Conservation (phyloP, 768 basidiomycete genomes). For the Pleurotus citrinopileatus region DNA sequence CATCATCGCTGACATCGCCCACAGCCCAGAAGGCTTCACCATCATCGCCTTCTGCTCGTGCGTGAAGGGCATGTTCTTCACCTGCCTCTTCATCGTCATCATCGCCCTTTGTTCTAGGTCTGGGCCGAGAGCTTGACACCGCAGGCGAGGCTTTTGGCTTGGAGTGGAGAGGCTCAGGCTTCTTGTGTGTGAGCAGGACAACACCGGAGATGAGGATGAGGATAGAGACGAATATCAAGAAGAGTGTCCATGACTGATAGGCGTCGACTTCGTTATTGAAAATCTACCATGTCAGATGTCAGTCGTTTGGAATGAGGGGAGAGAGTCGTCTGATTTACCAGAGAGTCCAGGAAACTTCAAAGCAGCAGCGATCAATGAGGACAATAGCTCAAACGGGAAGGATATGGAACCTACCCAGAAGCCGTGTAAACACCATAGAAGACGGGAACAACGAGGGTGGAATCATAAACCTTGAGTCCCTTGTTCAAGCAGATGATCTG, state of each 20-base stretch:
- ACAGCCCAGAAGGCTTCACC: conserved; percentile 61
- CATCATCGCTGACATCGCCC: conserved; percentile 70
- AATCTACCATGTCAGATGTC: conserved; percentile 30
- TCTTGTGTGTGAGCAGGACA: conserved; percentile 91
- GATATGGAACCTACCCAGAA: conserved; percentile 49
- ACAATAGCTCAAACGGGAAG: background rate
- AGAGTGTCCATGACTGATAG: conserved; percentile 87
- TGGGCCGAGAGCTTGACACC: conserved; percentile 20
- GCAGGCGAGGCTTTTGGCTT: conserved; percentile 28
- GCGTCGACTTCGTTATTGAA: conserved; percentile 86
- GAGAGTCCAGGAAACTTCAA: conserved; percentile 57
- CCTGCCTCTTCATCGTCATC: conserved; percentile 23
- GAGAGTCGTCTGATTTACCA: conserved; percentile 32
- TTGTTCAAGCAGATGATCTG: conserved; percentile 93
- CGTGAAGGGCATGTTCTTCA: conserved; percentile 35
- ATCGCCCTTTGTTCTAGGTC: conserved; percentile 12
- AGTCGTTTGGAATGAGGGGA: background rate
- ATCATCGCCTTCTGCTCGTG: conserved; percentile 33
- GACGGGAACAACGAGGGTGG: conserved; percentile 88
- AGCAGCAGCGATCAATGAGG: background rate
- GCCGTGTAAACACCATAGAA: conserved; percentile 94
- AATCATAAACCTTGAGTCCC: conserved; percentile 87
- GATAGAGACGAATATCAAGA: conserved; percentile 86
- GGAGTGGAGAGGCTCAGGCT: conserved; percentile 56
- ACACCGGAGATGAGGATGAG: conserved; percentile 86